A percentile compares a stretch with the other conserved stretches of the same genome.
These are phyloP conservation scores for Phytomonas serpens DNA, from an alignment of 208 protist genomes.

Conservation along the genomic window DNA sequence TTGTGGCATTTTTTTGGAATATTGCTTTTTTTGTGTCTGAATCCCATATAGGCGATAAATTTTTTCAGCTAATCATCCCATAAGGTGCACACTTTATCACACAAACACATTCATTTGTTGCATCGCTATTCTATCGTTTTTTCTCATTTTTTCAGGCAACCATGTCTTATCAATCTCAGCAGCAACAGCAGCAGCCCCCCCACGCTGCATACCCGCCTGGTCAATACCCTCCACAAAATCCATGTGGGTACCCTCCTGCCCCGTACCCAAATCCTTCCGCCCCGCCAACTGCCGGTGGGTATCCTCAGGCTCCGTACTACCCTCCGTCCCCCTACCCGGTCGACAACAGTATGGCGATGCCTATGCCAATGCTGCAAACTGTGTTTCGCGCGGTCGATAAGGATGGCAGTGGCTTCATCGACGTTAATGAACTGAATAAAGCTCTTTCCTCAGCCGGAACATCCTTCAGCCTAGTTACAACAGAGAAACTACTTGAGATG, in stretches of 20 bases:
- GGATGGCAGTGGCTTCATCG: slow-evolving; percentile 60
- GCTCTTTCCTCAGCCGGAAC: slow-evolving; percentile 51
- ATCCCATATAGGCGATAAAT: neutral
- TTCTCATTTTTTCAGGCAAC: neutral
- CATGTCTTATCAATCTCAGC: neutral
- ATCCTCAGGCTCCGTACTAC: neutral
- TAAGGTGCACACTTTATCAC: neutral
- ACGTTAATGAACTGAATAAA: slow-evolving; percentile 61
- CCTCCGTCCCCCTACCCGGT: neutral
- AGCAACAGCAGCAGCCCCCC: neutral
- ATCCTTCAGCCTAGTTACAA: slow-evolving; percentile 63
- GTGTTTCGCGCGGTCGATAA: slow-evolving; percentile 79
- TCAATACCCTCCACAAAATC: neutral
- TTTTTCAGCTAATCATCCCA: neutral
- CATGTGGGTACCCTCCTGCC: neutral
- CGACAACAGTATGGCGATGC: neutral
- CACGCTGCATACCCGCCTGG: slow-evolving; percentile 1
- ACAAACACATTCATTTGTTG: neutral
- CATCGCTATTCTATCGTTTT: neutral
- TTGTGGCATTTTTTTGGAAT: neutral
- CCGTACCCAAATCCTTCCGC: neutral
- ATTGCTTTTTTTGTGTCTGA: neutral
- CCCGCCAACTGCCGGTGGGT: neutral
- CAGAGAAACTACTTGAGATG: slow-evolving; percentile 72
- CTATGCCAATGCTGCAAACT: slow-evolving; percentile 27